A percentile compares a stretch with the other conserved stretches of the same genome.
Evolutionary conservation across 352 stramenopile species (phyloP).

Genomic region (Phytophthora cactorum): DNA sequence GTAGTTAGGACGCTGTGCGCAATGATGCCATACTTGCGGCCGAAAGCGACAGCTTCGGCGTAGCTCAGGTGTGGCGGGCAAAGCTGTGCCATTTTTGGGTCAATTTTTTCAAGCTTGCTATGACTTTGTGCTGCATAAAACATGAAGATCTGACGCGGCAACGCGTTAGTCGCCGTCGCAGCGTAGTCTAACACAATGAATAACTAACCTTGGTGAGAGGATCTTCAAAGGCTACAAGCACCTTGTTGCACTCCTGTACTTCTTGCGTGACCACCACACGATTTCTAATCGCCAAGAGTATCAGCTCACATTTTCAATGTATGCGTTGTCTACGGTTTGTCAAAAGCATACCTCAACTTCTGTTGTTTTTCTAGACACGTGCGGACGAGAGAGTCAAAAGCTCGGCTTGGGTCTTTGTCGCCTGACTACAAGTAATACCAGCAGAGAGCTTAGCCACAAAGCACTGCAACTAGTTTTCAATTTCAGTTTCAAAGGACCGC

Average conservation of each 20-base stretch:
- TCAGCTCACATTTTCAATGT: not conserved
- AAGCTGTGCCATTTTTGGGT: conserved; percentile 52
- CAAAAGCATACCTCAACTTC: conserved; percentile 44
- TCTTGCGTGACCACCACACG: conserved; percentile 55
- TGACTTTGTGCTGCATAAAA: conserved; percentile 61
- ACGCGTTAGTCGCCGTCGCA: not conserved
- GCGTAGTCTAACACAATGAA: not conserved
- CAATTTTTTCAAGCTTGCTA: conserved; percentile 71
- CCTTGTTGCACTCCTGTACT: conserved; percentile 70
- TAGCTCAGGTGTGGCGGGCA: conserved; percentile 72
- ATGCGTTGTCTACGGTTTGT: not conserved
- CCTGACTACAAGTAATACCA: conserved; percentile 43
- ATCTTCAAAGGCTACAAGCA: conserved; percentile 66
- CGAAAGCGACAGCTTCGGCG: conserved; percentile 69
- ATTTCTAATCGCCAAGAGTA: conserved; percentile 29
- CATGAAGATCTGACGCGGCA: conserved; percentile 50
- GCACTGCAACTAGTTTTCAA: too few species aligned
- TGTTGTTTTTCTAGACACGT: conserved; percentile 76
- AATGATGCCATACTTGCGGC: conserved; percentile 80
- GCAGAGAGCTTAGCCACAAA: not conserved
- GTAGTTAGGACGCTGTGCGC: conserved; percentile 75
- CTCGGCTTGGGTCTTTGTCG: conserved; percentile 53
- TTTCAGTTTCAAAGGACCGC: not conserved
- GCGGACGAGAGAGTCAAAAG: conserved; percentile 68
- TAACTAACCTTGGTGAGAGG: conserved; percentile 52